phyloP scores from a whole-genome alignment of 164 flowering plant genomes.

The Nymphaea colorata region DNA sequence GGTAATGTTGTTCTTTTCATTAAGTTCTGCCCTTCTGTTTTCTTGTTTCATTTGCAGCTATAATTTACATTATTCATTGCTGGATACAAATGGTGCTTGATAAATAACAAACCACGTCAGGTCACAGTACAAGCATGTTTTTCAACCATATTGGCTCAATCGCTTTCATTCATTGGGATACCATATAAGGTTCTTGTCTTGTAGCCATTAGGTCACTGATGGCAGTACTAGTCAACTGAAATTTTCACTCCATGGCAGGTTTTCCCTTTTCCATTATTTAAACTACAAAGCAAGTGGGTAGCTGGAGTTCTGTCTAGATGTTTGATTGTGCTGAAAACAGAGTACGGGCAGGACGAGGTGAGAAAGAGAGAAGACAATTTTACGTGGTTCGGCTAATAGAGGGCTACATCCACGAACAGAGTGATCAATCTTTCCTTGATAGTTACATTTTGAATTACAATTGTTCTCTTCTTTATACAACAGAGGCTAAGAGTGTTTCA shows the following conservation, averaged over 20 bases:
- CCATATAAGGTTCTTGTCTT: slow-evolving; percentile 57
- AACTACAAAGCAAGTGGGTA: slow-evolving; percentile 79
- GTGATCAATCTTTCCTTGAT: too few relatives aligned
- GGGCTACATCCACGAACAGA: too few relatives aligned
- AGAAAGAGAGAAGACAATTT: too few relatives aligned
- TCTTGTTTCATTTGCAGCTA: slow-evolving; percentile 39
- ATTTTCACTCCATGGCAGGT: slow-evolving; percentile 24
- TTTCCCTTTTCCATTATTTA: slow-evolving; percentile 57
- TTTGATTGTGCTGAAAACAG: too few relatives aligned
- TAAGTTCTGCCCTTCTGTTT: too few relatives aligned
- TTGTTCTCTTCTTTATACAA: too few relatives aligned
- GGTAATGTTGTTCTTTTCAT: too few relatives aligned
- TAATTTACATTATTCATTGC: slow-evolving; percentile 75
- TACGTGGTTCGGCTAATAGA: too few relatives aligned
- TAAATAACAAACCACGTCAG: slow-evolving; percentile 82
- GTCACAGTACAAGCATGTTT: slow-evolving; percentile 69
- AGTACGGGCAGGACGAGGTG: too few relatives aligned
- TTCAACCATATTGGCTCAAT: slow-evolving; percentile 74
- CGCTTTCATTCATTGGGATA: slow-evolving; percentile 77
- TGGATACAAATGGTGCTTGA: slow-evolving; percentile 35
- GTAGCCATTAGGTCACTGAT: not conserved
- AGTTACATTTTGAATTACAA: too few relatives aligned
- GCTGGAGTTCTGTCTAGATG: slow-evolving; percentile 64
- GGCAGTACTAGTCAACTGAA: not conserved
- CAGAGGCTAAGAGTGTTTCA: too few relatives aligned